Evolutionary conservation across 169 alveolate species (phyloP).

Genomic region (Amoebophrya sp.): DNA sequence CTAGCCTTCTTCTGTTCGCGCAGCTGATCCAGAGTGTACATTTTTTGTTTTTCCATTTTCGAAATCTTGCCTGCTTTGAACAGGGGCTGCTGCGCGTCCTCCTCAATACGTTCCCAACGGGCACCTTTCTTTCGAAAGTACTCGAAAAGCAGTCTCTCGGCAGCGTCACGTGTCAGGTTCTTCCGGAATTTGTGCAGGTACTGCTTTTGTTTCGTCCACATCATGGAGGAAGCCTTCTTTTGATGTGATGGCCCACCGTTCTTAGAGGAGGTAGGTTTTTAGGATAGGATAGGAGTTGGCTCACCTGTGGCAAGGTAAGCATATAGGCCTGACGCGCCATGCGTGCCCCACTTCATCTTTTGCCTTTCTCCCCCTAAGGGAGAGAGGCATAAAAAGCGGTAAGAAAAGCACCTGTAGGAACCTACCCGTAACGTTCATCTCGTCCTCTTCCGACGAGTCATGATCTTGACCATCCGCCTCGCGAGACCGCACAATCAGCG

Average conservation of each 20-base stretch:
- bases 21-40: neutral
- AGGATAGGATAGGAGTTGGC: too few species aligned
- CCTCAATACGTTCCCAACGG: neutral
- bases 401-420: too few species aligned
- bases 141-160: neutral
- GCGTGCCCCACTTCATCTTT: too few species aligned
- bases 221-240: too few species aligned
- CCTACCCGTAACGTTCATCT: neutral
- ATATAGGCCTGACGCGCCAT: too few species aligned
- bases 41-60: neutral
- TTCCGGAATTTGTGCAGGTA: neutral
- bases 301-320: too few species aligned
- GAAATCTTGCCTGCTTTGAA: neutral
- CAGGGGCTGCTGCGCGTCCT: neutral
- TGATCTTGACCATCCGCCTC: neutral
- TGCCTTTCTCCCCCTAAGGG: too few species aligned
- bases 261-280: too few species aligned
- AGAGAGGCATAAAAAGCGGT: too few species aligned
- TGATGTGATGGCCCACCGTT: too few species aligned
- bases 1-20: neutral
- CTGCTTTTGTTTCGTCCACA: neutral
- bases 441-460: neutral
- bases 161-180: neutral
- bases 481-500: neutral
- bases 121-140: neutral